Percentiles rank a stretch among this genome's conserved stretches.
phyloP scores from a whole-genome alignment of 345 rosid species.

The Sisymbrium irio region DNA sequence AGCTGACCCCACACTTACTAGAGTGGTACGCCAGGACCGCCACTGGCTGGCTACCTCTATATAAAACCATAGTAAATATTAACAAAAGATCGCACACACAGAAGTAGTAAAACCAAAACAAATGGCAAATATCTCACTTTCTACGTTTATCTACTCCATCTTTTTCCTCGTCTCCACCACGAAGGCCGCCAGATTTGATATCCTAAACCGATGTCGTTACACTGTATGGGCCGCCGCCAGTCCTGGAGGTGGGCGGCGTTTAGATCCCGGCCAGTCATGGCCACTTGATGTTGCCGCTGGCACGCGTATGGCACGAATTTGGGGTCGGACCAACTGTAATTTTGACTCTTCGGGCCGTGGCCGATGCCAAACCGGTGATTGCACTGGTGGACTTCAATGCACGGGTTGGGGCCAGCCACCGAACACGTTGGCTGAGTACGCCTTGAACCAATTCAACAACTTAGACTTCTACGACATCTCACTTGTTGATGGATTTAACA shows the following conservation, averaged over 20 bases:
- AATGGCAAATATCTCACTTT: constrained; percentile 11
- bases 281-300: constrained; percentile 20
- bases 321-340: constrained; percentile 39
- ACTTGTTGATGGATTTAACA: constrained; percentile 35
- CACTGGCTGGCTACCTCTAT: constrained; percentile 15
- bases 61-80: background rate
- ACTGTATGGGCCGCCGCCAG: constrained; percentile 50
- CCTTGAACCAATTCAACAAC: constrained; percentile 48
- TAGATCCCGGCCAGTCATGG: constrained; percentile 27
- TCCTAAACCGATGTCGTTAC: constrained; percentile 36
- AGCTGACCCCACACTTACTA: background rate
- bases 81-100: background rate
- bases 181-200: constrained; percentile 40
- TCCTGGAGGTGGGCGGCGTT: constrained; percentile 39
- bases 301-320: constrained; percentile 31
- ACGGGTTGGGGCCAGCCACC: constrained; percentile 50
- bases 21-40: background rate
- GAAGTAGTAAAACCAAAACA: background rate
- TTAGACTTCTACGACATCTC: constrained; percentile 36
- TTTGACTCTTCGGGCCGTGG: constrained; percentile 32
- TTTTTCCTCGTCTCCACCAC: constrained; percentile 10
- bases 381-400: constrained; percentile 47
- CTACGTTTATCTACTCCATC: constrained; percentile 2
- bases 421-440: constrained; percentile 55
- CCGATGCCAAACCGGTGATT: constrained; percentile 55